A percentile compares a stretch with the other conserved stretches of the same genome.
Conservation (phyloP, 257 asterid species). For the Solanum pennellii region DNA sequence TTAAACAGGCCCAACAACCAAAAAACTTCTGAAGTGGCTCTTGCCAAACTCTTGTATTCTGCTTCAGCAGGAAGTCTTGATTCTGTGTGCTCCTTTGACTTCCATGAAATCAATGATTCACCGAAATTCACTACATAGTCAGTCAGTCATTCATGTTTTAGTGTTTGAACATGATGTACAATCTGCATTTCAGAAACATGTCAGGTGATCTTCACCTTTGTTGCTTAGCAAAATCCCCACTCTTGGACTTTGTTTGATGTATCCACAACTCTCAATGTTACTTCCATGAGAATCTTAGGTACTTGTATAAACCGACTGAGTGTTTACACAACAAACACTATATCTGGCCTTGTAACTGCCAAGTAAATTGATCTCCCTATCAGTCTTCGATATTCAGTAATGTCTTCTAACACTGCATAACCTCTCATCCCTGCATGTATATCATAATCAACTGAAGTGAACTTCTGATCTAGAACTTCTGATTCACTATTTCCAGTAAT, state of each 20-base stretch:
- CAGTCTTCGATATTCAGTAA: background rate
- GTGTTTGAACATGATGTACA: background rate
- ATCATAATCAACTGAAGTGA: background rate
- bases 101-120: background rate
- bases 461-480: background rate
- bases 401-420: background rate
- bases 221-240: background rate
- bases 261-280: background rate
- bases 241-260: background rate
- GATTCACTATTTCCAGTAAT: background rate
- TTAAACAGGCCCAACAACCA: background rate
- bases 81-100: background rate
- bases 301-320: background rate
- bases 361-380: background rate
- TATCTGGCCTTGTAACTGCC: background rate
- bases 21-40: background rate
- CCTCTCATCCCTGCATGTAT: background rate
- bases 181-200: background rate
- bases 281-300: background rate
- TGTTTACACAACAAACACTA: background rate
- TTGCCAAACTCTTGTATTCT: background rate
- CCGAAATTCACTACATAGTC: background rate
- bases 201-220: background rate
- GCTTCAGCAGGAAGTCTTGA: background rate
- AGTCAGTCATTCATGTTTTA: background rate